Evolutionary conservation across 2,329 filamentous ascomycete species (phyloP).

Genomic region (Alternaria conjuncta): DNA sequence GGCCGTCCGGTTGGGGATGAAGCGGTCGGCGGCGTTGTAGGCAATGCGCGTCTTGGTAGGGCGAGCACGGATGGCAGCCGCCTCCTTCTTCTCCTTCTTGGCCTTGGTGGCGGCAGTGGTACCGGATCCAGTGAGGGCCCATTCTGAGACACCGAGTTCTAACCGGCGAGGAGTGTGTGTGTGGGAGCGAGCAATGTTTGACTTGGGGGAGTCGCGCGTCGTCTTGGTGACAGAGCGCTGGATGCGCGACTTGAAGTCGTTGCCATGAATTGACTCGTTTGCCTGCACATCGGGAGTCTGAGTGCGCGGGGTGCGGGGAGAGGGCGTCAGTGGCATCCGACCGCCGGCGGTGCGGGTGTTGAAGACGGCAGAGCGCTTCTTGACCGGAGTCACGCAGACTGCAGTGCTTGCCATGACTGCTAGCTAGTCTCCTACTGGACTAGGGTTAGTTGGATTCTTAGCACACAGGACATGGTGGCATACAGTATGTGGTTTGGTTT

Average conservation of each 20-base stretch:
- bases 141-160: constrained; percentile 92
- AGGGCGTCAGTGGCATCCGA: constrained; percentile 92
- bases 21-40: constrained; percentile 82
- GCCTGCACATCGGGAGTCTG: constrained; percentile 54
- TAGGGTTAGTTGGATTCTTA: constrained; percentile 25
- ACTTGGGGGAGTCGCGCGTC: constrained; percentile 87
- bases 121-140: constrained; percentile 85
- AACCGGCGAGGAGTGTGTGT: constrained; percentile 78
- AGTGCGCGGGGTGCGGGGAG: constrained; percentile 70
- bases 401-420: constrained; percentile 78
- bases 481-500: constrained; percentile 39
- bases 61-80: constrained; percentile 33
- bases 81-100: constrained; percentile 46
- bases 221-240: constrained; percentile 71
- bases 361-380: constrained; percentile 93
- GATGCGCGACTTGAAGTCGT: constrained; percentile 80
- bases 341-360: constrained; percentile 91
- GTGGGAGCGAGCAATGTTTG: constrained; percentile 80
- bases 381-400: constrained; percentile 83
- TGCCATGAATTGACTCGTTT: constrained; percentile 73
- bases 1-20: constrained; percentile 91
- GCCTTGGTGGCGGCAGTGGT: constrained; percentile 48
- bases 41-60: constrained; percentile 49
- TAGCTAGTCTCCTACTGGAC: constrained; percentile 29
- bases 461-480: constrained; percentile 9